A percentile compares a stretch with the other conserved stretches of the same genome.
These are phyloP conservation scores for Hansenula lynferdii DNA, from an alignment of 1,139 yeast species.

Conservation along the genomic window DNA sequence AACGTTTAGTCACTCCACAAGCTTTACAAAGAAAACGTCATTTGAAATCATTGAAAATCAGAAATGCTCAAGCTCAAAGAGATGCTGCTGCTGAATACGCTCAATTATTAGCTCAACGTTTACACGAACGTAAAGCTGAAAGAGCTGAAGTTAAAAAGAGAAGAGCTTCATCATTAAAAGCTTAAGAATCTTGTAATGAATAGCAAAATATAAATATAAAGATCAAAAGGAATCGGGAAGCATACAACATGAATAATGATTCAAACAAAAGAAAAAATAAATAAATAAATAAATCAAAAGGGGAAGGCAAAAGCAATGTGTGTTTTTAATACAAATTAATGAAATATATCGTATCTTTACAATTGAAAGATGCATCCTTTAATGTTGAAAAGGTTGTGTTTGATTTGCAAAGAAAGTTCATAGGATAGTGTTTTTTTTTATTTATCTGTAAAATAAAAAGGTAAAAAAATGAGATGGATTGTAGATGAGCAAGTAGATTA, in stretches of 20 bases:
- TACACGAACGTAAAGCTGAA: constrained; percentile 95
- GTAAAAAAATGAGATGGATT: constrained; percentile 1
- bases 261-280: no score
- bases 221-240: no score
- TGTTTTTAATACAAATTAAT: constrained; percentile 1
- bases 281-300: background rate
- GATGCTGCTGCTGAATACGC: constrained; percentile 99
- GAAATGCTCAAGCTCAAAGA: constrained; percentile 96
- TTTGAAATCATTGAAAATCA: constrained; percentile 83
- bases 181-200: no score
- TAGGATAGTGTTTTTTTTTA: constrained; percentile 4
- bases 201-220: no score
- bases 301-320: background rate
- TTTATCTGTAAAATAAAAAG: constrained; percentile 6
- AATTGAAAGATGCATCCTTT: constrained; percentile 1
- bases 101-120: constrained; percentile 94
- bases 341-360: background rate
- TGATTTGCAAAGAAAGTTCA: constrained; percentile 1
- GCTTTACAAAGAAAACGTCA: constrained; percentile 98
- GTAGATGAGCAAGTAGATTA: background rate
- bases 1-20: constrained; percentile 98
- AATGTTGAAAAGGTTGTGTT: background rate
- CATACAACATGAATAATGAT: no score
- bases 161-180: constrained; percentile 96
- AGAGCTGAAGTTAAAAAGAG: constrained; percentile 96